These are phyloP conservation scores for Thoreauomyces humboldtii DNA, from an alignment of 192 early-diverging fungal genomes.

Conservation along the genomic window DNA sequence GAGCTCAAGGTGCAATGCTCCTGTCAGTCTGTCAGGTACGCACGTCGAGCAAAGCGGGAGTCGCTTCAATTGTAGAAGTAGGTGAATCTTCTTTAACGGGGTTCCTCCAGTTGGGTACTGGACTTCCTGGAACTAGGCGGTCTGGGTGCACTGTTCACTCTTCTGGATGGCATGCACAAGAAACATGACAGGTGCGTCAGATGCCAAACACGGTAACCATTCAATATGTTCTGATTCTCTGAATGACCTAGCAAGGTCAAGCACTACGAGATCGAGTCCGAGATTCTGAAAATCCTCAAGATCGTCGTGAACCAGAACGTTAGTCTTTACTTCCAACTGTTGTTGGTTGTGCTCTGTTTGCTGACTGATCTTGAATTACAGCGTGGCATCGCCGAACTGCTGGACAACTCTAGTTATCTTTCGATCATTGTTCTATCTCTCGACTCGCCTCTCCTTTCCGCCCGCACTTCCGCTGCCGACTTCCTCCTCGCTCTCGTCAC, in stretches of 20 bases:
- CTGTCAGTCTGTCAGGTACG: conserved; percentile 25
- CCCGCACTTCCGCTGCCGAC: conserved; percentile 38
- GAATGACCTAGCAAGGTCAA: conserved; percentile 35
- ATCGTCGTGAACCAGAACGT: conserved; percentile 42
- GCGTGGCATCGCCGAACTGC: conserved; percentile 37
- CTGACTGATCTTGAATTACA: too few species aligned
- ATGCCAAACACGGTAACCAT: not conserved
- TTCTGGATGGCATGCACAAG: conserved; percentile 36
- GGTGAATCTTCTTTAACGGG: too few species aligned
- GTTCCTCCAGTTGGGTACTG: conserved; percentile 39
- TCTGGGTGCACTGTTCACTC: conserved; percentile 28
- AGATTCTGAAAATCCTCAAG: conserved; percentile 44
- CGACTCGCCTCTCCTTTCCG: conserved; percentile 41
- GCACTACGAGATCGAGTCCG: conserved; percentile 43
- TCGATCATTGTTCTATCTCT: conserved; percentile 40
- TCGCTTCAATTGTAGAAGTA: too few species aligned
- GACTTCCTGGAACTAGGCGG: conserved; percentile 44
- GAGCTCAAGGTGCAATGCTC: conserved; percentile 38
- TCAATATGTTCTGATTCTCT: not conserved
- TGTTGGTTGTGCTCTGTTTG: not conserved
- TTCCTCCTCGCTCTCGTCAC: conserved; percentile 44
- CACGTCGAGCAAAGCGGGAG: not conserved
- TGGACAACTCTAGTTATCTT: conserved; percentile 33
- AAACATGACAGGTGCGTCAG: conserved; percentile 37
- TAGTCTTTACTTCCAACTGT: too few species aligned